Conservation (phyloP, 2,329 filamentous ascomycete species). For the Parasarocladium wereldwijsianum region DNA sequence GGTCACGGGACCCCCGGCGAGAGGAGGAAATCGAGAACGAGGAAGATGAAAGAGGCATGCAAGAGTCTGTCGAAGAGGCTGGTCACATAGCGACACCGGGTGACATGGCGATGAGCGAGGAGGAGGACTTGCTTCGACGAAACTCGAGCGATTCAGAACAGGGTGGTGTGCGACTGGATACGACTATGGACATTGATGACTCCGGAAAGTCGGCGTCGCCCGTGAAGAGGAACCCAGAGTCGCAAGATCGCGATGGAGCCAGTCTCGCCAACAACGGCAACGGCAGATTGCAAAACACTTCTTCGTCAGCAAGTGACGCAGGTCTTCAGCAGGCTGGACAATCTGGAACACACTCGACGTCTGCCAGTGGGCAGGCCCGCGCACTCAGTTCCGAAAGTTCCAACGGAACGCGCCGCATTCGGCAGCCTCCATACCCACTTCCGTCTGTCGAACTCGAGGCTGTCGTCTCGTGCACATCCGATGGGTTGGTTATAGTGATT, state of each 20-base stretch:
- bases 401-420: background rate
- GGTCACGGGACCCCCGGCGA: slow-evolving; percentile 60
- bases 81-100: slow-evolving; percentile 14
- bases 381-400: too few relatives aligned
- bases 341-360: too few relatives aligned
- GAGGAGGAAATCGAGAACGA: slow-evolving; percentile 33
- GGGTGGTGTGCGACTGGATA: slow-evolving; percentile 30
- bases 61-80: slow-evolving; percentile 29
- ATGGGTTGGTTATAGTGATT: slow-evolving; percentile 71
- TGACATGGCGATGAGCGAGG: background rate
- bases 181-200: slow-evolving; percentile 25
- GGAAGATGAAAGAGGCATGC: slow-evolving; percentile 31
- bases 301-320: background rate
- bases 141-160: slow-evolving; percentile 25
- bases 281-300: too few relatives aligned
- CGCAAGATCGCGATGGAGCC: slow-evolving; percentile 1
- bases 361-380: background rate
- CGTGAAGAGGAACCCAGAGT: slow-evolving; percentile 22
- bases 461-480: slow-evolving; percentile 82
- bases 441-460: slow-evolving; percentile 62
- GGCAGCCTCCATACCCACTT: slow-evolving; percentile 10
- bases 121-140: slow-evolving; percentile 7
- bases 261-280: background rate
- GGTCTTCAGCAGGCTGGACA: background rate
- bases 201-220: slow-evolving; percentile 14